These are phyloP conservation scores for Sedum album DNA, from an alignment of 164 flowering plant genomes.

Conservation along the genomic window DNA sequence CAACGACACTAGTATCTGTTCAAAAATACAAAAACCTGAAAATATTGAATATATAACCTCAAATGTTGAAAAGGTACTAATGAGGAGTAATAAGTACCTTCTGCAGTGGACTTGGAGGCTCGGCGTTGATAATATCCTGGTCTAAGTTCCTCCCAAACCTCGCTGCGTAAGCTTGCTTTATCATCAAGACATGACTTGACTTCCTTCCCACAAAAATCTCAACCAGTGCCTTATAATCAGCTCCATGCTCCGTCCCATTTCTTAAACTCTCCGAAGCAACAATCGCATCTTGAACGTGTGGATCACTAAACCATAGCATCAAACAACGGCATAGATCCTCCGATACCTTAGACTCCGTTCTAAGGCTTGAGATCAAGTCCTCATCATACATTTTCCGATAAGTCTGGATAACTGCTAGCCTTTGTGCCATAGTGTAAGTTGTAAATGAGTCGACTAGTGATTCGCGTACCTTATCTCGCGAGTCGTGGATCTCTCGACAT, in stretches of 20 bases:
- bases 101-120: slow-evolving; percentile 53
- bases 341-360: neutral
- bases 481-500: slow-evolving; percentile 47
- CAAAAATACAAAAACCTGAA: neutral
- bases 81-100: slow-evolving; percentile 25
- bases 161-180: slow-evolving; percentile 45
- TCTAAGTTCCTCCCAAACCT: slow-evolving; percentile 43
- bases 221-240: slow-evolving; percentile 36
- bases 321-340: slow-evolving; percentile 13
- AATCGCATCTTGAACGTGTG: slow-evolving; percentile 49
- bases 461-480: slow-evolving; percentile 18
- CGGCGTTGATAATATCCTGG: slow-evolving; percentile 47
- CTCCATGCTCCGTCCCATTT: slow-evolving; percentile 13
- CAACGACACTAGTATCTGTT: slow-evolving; percentile 55
- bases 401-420: slow-evolving; percentile 36
- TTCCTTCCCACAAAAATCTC: slow-evolving; percentile 58
- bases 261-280: slow-evolving; percentile 41
- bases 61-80: too few species aligned
- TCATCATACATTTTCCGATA: slow-evolving; percentile 47
- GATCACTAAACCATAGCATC: slow-evolving; percentile 40
- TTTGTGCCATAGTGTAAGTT: slow-evolving; percentile 19
- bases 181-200: slow-evolving; percentile 53
- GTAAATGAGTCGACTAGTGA: slow-evolving; percentile 23
- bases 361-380: slow-evolving; percentile 26
- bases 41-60: neutral